These are phyloP conservation scores for Pyricularia sp. DNA, from an alignment of 2,329 filamentous ascomycete genomes.

Conservation along the genomic window DNA sequence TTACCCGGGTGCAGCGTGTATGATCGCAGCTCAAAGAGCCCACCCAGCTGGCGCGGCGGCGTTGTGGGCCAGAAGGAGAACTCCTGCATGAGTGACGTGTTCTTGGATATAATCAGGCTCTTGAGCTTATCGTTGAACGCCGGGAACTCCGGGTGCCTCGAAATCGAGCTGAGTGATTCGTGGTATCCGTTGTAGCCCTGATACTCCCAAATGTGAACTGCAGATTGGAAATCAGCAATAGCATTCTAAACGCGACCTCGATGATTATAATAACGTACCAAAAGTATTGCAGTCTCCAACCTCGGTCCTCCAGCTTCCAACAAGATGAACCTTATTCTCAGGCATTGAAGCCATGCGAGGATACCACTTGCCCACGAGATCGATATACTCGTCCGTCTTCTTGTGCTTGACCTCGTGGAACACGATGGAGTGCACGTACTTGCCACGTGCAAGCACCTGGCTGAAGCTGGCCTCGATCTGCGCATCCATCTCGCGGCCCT, in stretches of 20 bases:
- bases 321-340: constrained; percentile 90
- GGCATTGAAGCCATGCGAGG: constrained; percentile 75
- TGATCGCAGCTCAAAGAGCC: constrained; percentile 89
- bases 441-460: constrained; percentile 87
- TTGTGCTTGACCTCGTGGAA: constrained; percentile 94
- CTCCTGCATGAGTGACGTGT: constrained; percentile 93
- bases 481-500: constrained; percentile 86
- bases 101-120: constrained; percentile 74
- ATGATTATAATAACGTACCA: constrained; percentile 44
- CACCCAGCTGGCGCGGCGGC: constrained; percentile 78
- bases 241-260: background rate
- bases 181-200: constrained; percentile 96
- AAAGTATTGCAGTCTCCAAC: constrained; percentile 97
- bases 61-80: constrained; percentile 99
- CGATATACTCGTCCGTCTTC: constrained; percentile 88
- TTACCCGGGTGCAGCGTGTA: constrained; percentile 96
- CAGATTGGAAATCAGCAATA: background rate
- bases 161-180: constrained; percentile 77
- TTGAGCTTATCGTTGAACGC: constrained; percentile 81
- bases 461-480: constrained; percentile 96
- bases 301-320: constrained; percentile 97
- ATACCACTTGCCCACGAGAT: constrained; percentile 86
- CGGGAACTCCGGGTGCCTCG: constrained; percentile 71
- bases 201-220: constrained; percentile 99
- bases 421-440: constrained; percentile 97